Conservation (phyloP, 257 asterid genomes). For the Rubia yunnanensis region DNA sequence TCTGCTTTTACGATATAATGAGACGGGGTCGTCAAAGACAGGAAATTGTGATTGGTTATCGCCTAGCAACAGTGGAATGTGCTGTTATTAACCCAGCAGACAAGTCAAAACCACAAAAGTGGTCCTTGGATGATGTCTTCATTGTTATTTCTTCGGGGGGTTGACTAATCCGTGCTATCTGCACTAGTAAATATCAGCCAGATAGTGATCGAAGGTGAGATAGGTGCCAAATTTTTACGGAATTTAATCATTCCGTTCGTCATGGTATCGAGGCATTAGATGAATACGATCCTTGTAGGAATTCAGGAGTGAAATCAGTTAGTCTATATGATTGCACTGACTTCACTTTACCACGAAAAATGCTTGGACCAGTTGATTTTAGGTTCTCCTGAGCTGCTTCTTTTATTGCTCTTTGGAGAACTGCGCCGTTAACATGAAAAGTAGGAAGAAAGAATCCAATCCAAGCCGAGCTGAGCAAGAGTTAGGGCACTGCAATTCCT, state of each 20-base stretch:
- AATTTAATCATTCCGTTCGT: not conserved
- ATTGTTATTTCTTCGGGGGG: conserved; percentile 68
- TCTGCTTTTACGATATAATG: conserved; percentile 78
- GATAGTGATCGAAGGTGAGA: not conserved
- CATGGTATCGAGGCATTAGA: not conserved
- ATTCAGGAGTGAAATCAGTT: not conserved
- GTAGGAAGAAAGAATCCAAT: not conserved
- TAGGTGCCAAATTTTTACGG: not conserved
- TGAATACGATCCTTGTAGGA: not conserved
- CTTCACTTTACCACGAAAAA: not conserved
- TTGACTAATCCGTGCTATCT: conserved; percentile 9
- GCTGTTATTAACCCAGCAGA: conserved; percentile 74
- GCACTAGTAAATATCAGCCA: not conserved
- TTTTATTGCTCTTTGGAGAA: conserved; percentile 1
- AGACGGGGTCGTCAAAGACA: conserved; percentile 68
- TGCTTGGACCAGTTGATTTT: conserved; percentile 1
- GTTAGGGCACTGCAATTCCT: not conserved
- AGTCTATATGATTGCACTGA: not conserved
- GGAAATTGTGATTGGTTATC: conserved; percentile 81
- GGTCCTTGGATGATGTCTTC: conserved; percentile 84
- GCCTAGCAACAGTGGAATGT: conserved; percentile 60
- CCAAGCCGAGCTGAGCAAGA: not conserved
- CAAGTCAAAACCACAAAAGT: conserved; percentile 53
- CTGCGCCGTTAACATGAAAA: not conserved
- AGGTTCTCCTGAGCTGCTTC: conserved; percentile 6